Percentiles rank a stretch among this genome's conserved stretches.
These are phyloP conservation scores for Hyphopichia homilentoma DNA, from an alignment of 805 yeast genomes.

Conservation along the genomic window DNA sequence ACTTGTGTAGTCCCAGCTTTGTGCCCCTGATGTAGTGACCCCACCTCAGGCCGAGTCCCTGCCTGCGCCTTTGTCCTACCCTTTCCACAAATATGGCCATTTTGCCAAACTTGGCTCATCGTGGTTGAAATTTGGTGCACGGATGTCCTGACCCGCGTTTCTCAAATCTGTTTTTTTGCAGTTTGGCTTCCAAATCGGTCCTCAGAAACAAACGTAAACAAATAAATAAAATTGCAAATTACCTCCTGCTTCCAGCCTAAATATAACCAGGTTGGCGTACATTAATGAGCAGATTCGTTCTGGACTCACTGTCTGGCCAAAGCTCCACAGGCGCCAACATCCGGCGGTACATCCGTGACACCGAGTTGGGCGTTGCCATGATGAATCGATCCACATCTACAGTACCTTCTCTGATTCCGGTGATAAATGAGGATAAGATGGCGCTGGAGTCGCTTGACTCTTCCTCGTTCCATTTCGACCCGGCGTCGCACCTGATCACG, in stretches of 20 bases:
- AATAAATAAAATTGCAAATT: neutral
- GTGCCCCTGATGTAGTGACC: no score
- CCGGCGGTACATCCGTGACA: slow-evolving; percentile 23
- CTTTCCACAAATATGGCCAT: no score
- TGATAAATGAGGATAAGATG: neutral
- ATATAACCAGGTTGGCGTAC: no score
- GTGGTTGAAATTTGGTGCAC: no score
- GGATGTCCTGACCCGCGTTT: no score
- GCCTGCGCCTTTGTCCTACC: no score
- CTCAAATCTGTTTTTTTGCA: no score
- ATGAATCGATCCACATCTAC: slow-evolving; percentile 9
- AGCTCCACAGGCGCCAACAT: slow-evolving; percentile 24
- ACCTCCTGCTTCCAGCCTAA: neutral
- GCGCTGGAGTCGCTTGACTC: neutral
- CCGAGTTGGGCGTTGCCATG: slow-evolving; percentile 20
- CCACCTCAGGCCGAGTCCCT: no score
- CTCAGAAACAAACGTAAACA: neutral
- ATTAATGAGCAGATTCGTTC: slow-evolving; percentile 10
- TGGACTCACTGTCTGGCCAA: slow-evolving; percentile 16
- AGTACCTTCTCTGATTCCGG: slow-evolving; percentile 9
- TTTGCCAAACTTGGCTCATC: no score
- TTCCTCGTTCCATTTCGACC: neutral
- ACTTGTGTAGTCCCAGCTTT: no score
- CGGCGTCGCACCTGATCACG: neutral
- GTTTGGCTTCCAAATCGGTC: no score